These are phyloP conservation scores for Diphasiastrum complanatum DNA, from an alignment of 83 land plant species.

Conservation along the genomic window DNA sequence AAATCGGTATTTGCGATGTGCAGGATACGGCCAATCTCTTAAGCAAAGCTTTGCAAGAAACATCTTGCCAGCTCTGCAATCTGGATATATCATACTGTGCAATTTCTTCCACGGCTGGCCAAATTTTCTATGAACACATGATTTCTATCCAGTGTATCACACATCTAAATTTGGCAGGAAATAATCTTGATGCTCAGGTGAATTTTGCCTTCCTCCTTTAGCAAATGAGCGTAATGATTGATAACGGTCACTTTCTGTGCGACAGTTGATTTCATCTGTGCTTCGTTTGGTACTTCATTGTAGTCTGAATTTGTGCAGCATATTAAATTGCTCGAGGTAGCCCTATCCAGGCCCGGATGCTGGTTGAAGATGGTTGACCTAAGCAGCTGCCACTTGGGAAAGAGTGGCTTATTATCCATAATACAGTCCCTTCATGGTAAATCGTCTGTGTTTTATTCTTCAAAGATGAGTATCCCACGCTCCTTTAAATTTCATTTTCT, in stretches of 20 bases:
- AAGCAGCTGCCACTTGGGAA: constrained; percentile 13
- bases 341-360: constrained; percentile 15
- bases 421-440: constrained; percentile 13
- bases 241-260: not conserved
- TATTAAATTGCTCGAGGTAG: constrained; percentile 5
- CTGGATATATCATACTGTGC: constrained; percentile 21
- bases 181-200: constrained; percentile 20
- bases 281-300: not conserved
- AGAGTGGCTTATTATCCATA: constrained; percentile 10
- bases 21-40: constrained; percentile 19
- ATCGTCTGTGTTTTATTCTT: not conserved
- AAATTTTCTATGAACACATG: constrained; percentile 10
- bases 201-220: not conserved
- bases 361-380: constrained; percentile 15
- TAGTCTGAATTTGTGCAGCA: too few species aligned
- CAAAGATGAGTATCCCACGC: not conserved
- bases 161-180: constrained; percentile 12
- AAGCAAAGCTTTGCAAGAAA: constrained; percentile 7
- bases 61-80: constrained; percentile 10
- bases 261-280: not conserved
- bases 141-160: constrained; percentile 7
- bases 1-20: constrained; percentile 3
- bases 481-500: not conserved
- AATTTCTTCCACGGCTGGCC: constrained; percentile 9
- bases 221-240: not conserved